Base-by-base conservation (phyloP, 73 alveolate species). In the Stentor coeruleus region DNA sequence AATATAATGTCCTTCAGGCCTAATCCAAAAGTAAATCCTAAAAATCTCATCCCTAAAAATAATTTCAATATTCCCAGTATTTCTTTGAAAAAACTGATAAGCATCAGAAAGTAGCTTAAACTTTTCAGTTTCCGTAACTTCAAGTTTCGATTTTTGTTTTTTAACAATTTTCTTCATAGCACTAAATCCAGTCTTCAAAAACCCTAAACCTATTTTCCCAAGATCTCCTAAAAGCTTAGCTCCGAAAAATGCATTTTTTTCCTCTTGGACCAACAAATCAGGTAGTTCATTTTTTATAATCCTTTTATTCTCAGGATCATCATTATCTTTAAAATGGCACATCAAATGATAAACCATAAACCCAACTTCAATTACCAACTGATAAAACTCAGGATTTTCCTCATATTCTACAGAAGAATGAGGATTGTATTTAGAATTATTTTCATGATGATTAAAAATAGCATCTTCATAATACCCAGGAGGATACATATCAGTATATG, bases 61-160 rank as follows among this genome's bases (percentile, higher is more conserved):
- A 4, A 87, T 79, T 33, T 87, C 93, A 59, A 87, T 81, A 14
- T 83, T 77, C 26, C 91, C 93, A 15, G 93, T 83, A 72, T 87
- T 59, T 39, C 81, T 77, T 28, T 57, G 77, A 33, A 75, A 75
- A 2, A 75, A 75, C 74, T 38, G 38, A 0, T 77, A 83, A 3
- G 91, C 86, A 3, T 87, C 86, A 35, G 38, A 59, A 28, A 87
- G 84, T 59, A 59, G 3, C 3, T 83, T 11, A 35, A 59, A 20
- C 14, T 83, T 77, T 37, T 84, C 90, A 55, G 84, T 74, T 77
- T 83, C 88, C n/a, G 76, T 66, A 11, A 85, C 83, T 58, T 77
- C 93, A n/a, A 85, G 77, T 3, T 11, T 38, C 36, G 74, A 79
- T 60, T 77, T 82, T 28, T 59, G 81, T 37, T 39, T 59, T n/a